Conservation (phyloP, 2,329 filamentous ascomycete genomes). For the Elsinoe batatas region DNA sequence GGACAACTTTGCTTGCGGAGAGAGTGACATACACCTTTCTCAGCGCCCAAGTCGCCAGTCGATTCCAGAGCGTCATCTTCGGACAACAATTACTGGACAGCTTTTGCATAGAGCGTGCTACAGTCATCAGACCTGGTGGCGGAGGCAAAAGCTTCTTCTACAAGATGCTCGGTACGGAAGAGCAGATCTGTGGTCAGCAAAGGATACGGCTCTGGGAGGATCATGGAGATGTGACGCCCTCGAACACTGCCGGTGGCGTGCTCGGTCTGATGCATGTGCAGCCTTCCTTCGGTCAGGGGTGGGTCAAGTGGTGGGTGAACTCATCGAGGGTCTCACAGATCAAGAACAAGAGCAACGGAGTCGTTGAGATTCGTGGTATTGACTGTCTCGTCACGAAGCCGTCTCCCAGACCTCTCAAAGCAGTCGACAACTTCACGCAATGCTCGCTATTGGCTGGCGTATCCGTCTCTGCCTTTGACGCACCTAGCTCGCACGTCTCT, state of each 20-base stretch:
- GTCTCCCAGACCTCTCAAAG: conserved; percentile 9
- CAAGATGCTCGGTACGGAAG: conserved; percentile 22
- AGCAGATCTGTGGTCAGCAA: conserved; percentile 41
- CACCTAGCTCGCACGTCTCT: conserved; percentile 17
- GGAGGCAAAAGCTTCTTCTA: conserved; percentile 31
- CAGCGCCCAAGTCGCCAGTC: conserved; percentile 24
- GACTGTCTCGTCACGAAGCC: conserved; percentile 27
- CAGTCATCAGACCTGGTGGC: conserved; percentile 36
- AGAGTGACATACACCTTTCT: conserved; percentile 39
- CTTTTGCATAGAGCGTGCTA: conserved; percentile 35
- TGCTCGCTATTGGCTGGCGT: neutral
- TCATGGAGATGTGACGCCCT: conserved; percentile 24
- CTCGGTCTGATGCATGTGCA: conserved; percentile 37
- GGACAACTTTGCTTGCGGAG: conserved; percentile 27
- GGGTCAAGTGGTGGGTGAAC: conserved; percentile 38
- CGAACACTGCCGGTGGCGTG: conserved; percentile 30
- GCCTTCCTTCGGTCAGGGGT: conserved; percentile 34
- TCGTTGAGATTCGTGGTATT: conserved; percentile 35
- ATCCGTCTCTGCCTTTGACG: neutral
- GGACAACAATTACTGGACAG: conserved; percentile 35
- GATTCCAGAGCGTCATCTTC: conserved; percentile 39
- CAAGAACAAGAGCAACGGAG: conserved; percentile 31
- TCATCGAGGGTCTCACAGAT: conserved; percentile 27
- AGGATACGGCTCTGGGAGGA: conserved; percentile 40
- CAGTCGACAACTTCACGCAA: conserved; percentile 7